Conservation (phyloP, 2,329 filamentous ascomycete species). For the Colletotrichum falcatum region DNA sequence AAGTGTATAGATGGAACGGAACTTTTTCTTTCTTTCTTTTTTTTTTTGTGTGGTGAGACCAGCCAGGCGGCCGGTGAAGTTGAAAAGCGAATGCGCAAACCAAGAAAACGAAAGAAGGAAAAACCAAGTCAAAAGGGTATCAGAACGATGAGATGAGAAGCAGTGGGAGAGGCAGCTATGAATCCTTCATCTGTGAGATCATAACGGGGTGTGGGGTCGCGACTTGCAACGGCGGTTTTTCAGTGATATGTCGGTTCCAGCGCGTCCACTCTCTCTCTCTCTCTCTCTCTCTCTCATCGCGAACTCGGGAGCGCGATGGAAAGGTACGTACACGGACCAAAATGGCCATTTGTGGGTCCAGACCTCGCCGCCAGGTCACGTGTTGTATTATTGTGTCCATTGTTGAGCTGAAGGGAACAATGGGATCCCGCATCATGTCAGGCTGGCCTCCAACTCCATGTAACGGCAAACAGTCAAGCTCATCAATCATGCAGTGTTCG, state of each 20-base stretch:
- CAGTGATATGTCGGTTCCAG: conserved; percentile 18
- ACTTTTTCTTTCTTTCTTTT: conserved; percentile 4
- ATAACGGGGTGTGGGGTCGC: neutral
- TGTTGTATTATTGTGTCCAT: neutral
- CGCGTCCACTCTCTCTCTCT: conserved; percentile 15
- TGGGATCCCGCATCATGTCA: neutral
- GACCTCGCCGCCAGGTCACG: conserved; percentile 6
- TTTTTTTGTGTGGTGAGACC: no score
- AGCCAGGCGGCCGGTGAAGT: neutral
- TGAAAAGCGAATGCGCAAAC: neutral
- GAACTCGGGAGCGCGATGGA: conserved; percentile 22
- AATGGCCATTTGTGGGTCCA: neutral
- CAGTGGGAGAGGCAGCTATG: neutral
- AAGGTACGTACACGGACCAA: conserved; percentile 27
- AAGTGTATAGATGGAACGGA: conserved; percentile 1
- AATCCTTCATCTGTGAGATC: conserved; percentile 5
- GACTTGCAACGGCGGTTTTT: conserved; percentile 4
- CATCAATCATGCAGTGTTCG: neutral
- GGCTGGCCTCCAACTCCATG: neutral
- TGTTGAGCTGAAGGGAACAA: neutral
- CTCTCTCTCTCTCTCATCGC: conserved; percentile 31
- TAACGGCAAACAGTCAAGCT: neutral
- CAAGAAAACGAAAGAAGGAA: neutral
- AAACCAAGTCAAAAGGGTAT: conserved; percentile 22
- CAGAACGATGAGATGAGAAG: conserved; percentile 7